Evolutionary conservation across 306 rosid species (phyloP).

Genomic region (Citrullus amarus): DNA sequence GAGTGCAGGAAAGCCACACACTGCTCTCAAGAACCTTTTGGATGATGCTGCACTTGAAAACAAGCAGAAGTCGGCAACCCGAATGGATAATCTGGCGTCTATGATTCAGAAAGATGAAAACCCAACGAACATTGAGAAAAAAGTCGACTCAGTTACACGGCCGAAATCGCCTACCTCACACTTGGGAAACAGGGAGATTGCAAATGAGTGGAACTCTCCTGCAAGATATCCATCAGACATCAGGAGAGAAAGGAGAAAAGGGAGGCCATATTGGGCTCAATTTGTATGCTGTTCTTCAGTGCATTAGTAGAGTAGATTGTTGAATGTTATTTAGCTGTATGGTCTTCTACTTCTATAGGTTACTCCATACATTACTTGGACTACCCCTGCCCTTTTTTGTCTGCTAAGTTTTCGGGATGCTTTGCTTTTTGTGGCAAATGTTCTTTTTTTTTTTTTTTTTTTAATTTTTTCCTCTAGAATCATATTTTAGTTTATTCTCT

Average conservation of each 20-base stretch:
- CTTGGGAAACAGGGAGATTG: slow-evolving; percentile 23
- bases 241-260: slow-evolving; percentile 63
- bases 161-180: slow-evolving; percentile 24
- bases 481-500: neutral
- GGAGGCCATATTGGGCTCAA: slow-evolving; percentile 72
- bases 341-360: neutral
- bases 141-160: slow-evolving; percentile 40
- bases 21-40: slow-evolving; percentile 72
- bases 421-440: neutral
- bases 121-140: slow-evolving; percentile 17
- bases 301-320: slow-evolving; percentile 19
- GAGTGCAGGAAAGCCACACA: slow-evolving; percentile 64
- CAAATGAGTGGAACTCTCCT: slow-evolving; percentile 78
- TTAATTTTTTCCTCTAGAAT: neutral
- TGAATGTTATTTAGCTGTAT: neutral
- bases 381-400: neutral
- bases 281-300: slow-evolving; percentile 73
- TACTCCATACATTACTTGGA: neutral
- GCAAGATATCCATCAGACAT: slow-evolving; percentile 62
- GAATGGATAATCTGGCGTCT: slow-evolving; percentile 22
- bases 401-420: neutral
- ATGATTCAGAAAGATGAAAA: slow-evolving; percentile 23
- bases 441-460: neutral
- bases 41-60: slow-evolving; percentile 50
- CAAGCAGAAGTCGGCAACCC: slow-evolving; percentile 37